Evolutionary conservation across 2,329 filamentous ascomycete species (phyloP).

Genomic region (Fusarium sp.): DNA sequence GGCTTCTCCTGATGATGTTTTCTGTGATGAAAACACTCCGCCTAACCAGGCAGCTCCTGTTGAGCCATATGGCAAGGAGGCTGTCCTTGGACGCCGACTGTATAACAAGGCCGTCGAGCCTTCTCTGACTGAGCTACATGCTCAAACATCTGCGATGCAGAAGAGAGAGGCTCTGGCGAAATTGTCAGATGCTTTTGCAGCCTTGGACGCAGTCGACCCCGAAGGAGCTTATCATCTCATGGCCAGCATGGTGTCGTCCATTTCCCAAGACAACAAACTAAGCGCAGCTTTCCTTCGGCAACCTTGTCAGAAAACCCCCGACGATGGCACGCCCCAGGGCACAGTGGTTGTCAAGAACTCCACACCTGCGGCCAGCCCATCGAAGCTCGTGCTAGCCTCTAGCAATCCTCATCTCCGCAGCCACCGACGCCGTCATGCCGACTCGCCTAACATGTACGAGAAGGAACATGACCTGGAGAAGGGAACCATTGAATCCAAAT

Average conservation of each 20-base stretch:
- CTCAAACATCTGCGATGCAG: conserved; percentile 71
- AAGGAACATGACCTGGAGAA: conserved; percentile 59
- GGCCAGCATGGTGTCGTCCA: conserved; percentile 76
- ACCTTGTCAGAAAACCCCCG: conserved; percentile 52
- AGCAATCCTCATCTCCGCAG: conserved; percentile 87
- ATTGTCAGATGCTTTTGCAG: conserved; percentile 85
- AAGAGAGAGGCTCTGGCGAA: conserved; percentile 86
- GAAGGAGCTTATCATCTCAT: conserved; percentile 90
- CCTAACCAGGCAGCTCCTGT: conserved; percentile 56
- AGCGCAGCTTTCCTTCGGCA: conserved; percentile 57
- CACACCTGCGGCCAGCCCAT: conserved; percentile 57
- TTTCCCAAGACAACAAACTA: conserved; percentile 75
- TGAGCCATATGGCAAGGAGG: conserved; percentile 78
- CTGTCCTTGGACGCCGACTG: conserved; percentile 79
- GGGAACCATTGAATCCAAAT: conserved; percentile 59
- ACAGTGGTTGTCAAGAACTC: conserved; percentile 67
- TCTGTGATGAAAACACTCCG: conserved; percentile 71
- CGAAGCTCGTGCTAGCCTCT: conserved; percentile 79
- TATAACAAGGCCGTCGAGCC: conserved; percentile 86
- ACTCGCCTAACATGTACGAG: conserved; percentile 53
- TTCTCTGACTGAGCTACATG: conserved; percentile 83
- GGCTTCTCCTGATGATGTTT: conserved; percentile 53
- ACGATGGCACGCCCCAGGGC: conserved; percentile 59
- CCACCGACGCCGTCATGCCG: conserved; percentile 72
- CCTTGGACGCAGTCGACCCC: conserved; percentile 85